A percentile compares a stretch with the other conserved stretches of the same genome.
phyloP scores from a whole-genome alignment of 2,329 filamentous ascomycete genomes.

The Aspergillus texensis region DNA sequence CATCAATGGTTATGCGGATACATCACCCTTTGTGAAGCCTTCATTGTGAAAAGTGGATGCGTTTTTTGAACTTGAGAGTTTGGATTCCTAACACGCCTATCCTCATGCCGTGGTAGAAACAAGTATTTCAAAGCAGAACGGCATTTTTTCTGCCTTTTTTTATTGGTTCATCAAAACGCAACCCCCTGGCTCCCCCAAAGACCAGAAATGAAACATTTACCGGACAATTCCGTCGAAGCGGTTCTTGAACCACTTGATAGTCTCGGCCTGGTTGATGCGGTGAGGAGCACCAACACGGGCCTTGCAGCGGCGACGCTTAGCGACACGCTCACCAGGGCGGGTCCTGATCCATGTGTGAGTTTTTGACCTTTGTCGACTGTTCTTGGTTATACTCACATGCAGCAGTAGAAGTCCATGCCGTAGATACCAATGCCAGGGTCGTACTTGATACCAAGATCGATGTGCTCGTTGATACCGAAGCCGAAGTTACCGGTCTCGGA shows the following conservation, averaged over 20 bases:
- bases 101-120: constrained; percentile 40
- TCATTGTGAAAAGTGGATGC: constrained; percentile 58
- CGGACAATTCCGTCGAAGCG: constrained; percentile 98
- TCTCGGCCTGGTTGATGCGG: constrained; percentile 93
- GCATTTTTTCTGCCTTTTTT: constrained; percentile 24
- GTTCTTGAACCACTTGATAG: constrained; percentile 95
- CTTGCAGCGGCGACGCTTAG: constrained; percentile 90
- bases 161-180: constrained; percentile 39
- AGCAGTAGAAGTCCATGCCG: constrained; percentile 99
- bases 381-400: constrained; percentile 69
- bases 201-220: constrained; percentile 61
- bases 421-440: constrained; percentile 98
- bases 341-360: constrained; percentile 59
- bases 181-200: constrained; percentile 30
- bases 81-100: constrained; percentile 45
- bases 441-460: constrained; percentile 99
- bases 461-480: constrained; percentile 99
- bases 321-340: constrained; percentile 96
- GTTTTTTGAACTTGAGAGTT: constrained; percentile 32
- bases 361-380: neutral
- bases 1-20: constrained; percentile 62
- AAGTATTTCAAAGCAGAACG: constrained; percentile 33
- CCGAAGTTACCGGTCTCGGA: constrained; percentile 99
- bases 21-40: constrained; percentile 61
- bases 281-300: constrained; percentile 82